A percentile compares a stretch with the other conserved stretches of the same genome.
phyloP scores from a whole-genome alignment of 2,329 filamentous ascomycete species.

The Aspergillus udagawae region DNA sequence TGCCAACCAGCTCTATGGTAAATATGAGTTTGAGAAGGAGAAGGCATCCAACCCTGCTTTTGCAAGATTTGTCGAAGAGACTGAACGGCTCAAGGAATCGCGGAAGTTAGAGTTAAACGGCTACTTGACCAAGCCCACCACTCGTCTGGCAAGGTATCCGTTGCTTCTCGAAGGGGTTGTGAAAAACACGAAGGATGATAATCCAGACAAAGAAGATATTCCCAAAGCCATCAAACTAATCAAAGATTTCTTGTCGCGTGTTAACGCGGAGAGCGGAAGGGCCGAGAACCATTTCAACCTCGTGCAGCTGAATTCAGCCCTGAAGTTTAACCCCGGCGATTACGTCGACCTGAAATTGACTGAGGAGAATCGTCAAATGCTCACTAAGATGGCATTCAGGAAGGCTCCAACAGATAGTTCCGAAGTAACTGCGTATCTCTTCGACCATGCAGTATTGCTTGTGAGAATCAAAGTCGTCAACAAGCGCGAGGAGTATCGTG shows the following conservation, averaged over 20 bases:
- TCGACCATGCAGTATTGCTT: constrained; percentile 90
- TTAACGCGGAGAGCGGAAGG: constrained; percentile 94
- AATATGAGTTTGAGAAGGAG: constrained; percentile 97
- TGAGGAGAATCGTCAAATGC: constrained; percentile 84
- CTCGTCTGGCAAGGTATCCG: constrained; percentile 88
- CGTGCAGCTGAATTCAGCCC: constrained; percentile 82
- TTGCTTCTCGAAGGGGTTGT: constrained; percentile 84
- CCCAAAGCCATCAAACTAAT: constrained; percentile 85
- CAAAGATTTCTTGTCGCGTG: constrained; percentile 77
- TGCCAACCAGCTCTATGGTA: constrained; percentile 90
- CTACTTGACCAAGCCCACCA: constrained; percentile 96
- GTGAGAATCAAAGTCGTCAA: constrained; percentile 88
- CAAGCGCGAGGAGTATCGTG: constrained; percentile 90
- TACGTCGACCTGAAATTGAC: constrained; percentile 91
- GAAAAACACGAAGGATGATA: constrained; percentile 87
- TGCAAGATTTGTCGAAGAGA: constrained; percentile 89
- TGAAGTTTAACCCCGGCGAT: constrained; percentile 86
- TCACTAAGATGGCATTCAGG: constrained; percentile 93
- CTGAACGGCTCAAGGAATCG: constrained; percentile 92
- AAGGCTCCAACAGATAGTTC: constrained; percentile 83
- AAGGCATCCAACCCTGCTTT: constrained; percentile 81
- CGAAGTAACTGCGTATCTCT: constrained; percentile 91
- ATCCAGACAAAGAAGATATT: constrained; percentile 85
- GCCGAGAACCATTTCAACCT: constrained; percentile 97
- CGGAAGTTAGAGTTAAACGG: constrained; percentile 95